Evolutionary conservation across 192 early-diverging fungal species (phyloP).

Genomic region (Fimicolochytrium jonesii): DNA sequence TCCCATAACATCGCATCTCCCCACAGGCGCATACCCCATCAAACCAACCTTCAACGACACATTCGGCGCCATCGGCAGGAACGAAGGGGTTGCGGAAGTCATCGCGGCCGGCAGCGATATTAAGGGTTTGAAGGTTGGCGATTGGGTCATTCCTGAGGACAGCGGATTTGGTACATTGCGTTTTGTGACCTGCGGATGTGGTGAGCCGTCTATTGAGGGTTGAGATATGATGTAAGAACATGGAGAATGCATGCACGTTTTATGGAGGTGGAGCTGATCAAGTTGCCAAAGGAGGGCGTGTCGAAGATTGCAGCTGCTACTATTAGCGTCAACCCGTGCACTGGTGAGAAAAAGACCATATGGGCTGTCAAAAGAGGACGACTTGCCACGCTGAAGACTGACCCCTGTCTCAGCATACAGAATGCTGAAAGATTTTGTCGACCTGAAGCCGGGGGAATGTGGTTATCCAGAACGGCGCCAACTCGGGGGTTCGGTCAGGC

Average conservation of each 20-base stretch:
- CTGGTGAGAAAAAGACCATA: slow-evolving; percentile 45
- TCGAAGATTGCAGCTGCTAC: slow-evolving; percentile 62
- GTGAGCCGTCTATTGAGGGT: background rate
- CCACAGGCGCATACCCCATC: slow-evolving; percentile 74
- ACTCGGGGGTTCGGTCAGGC: slow-evolving; percentile 87
- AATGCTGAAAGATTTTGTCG: slow-evolving; percentile 81
- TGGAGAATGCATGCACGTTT: slow-evolving; percentile 73
- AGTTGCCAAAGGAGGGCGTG: slow-evolving; percentile 36
- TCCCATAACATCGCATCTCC: too few species aligned
- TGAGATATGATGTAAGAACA: slow-evolving; percentile 51
- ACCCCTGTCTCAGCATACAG: slow-evolving; percentile 89
- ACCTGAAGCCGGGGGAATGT: slow-evolving; percentile 68
- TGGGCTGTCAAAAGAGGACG: too few species aligned
- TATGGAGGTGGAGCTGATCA: slow-evolving; percentile 39
- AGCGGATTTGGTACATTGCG: background rate
- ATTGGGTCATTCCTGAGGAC: slow-evolving; percentile 70
- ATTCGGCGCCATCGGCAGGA: slow-evolving; percentile 73
- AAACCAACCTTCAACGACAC: slow-evolving; percentile 53
- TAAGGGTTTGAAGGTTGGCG: slow-evolving; percentile 60
- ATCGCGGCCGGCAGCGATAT: slow-evolving; percentile 59
- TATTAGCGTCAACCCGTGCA: slow-evolving; percentile 69
- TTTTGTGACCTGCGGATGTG: slow-evolving; percentile 2
- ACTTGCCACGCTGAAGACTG: too few species aligned
- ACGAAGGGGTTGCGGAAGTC: slow-evolving; percentile 88
- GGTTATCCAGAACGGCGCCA: slow-evolving; percentile 92